A percentile compares a stretch with the other conserved stretches of the same genome.
phyloP scores from a whole-genome alignment of 306 rosid genomes.

The Quercus suber region DNA sequence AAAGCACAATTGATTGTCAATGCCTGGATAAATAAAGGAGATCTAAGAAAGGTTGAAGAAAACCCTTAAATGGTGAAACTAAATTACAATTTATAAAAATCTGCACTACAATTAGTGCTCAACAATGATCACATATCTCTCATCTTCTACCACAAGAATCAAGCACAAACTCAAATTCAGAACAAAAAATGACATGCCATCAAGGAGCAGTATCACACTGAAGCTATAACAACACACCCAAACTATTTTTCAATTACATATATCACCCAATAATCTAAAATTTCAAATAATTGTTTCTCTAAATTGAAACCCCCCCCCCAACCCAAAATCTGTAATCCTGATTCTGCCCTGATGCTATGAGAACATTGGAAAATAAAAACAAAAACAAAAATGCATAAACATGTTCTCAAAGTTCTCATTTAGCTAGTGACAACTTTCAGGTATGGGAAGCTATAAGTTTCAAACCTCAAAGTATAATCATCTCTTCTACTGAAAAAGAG shows the following conservation, averaged over 20 bases:
- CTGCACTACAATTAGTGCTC: background rate
- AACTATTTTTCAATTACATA: no score
- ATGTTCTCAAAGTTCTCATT: background rate
- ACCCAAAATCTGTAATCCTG: no score
- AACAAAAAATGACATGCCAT: background rate
- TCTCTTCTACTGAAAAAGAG: background rate
- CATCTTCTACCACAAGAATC: background rate
- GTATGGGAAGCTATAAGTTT: background rate
- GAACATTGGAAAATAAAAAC: background rate
- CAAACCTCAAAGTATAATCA: background rate
- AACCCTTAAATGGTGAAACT: background rate
- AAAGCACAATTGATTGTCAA: constrained; percentile 26
- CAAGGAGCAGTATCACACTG: background rate
- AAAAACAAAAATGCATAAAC: background rate
- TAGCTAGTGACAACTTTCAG: background rate
- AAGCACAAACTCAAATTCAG: background rate
- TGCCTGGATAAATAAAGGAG: background rate
- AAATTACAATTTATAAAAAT: background rate
- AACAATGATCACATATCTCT: background rate
- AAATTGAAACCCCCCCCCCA: no score
- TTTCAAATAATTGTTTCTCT: no score
- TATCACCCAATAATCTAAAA: no score
- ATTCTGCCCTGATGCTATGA: background rate
- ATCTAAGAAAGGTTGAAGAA: no score
- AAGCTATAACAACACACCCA: no score